Conservation (phyloP, 2,329 filamentous ascomycete species). For the Xylaria sp. region DNA sequence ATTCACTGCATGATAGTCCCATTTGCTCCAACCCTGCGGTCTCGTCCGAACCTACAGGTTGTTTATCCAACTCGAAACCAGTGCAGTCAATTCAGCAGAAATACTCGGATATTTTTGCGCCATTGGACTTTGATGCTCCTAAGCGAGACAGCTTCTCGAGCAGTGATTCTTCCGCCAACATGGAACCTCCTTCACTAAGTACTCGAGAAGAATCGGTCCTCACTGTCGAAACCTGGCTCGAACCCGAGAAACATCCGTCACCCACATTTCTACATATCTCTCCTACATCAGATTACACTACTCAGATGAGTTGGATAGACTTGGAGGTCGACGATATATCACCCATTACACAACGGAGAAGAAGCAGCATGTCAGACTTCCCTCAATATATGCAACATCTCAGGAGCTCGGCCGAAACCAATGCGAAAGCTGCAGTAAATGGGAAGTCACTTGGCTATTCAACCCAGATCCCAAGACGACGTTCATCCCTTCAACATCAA, state of each 20-base stretch:
- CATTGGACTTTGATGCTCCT: constrained; percentile 36
- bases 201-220: constrained; percentile 53
- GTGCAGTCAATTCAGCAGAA: constrained; percentile 43
- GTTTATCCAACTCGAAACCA: constrained; percentile 42
- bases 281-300: constrained; percentile 39
- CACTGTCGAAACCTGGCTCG: constrained; percentile 56
- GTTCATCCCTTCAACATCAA: constrained; percentile 42
- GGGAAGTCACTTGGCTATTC: constrained; percentile 33
- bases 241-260: constrained; percentile 49
- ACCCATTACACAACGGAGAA: constrained; percentile 39
- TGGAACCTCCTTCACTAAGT: constrained; percentile 50
- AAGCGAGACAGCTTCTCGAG: constrained; percentile 48
- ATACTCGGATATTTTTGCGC: constrained; percentile 44
- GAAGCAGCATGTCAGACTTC: constrained; percentile 45
- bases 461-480: constrained; percentile 40
- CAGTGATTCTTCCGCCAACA: constrained; percentile 52
- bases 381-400: constrained; percentile 34
- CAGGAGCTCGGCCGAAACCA: constrained; percentile 23
- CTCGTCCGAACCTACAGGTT: constrained; percentile 35
- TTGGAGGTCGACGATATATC: constrained; percentile 44
- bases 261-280: constrained; percentile 40
- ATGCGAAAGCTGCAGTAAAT: constrained; percentile 17
- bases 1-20: constrained; percentile 44
- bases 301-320: constrained; percentile 50
- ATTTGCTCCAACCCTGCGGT: constrained; percentile 29